A percentile compares a stretch with the other conserved stretches of the same genome.
Evolutionary conservation across 2,329 filamentous ascomycete genomes (phyloP).

Genomic region (Xylariales sp.): DNA sequence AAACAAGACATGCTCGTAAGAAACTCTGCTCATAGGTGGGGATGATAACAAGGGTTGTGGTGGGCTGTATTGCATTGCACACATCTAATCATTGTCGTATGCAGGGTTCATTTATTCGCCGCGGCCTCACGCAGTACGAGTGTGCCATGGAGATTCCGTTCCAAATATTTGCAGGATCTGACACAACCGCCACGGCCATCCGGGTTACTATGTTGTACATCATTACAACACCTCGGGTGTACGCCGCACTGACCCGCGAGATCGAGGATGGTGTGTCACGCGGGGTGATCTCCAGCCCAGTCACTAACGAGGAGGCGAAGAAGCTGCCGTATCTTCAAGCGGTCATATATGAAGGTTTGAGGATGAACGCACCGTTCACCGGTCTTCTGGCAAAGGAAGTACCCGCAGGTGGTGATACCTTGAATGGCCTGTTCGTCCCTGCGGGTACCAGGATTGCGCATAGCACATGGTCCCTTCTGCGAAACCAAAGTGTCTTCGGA

Average conservation of each 20-base stretch:
- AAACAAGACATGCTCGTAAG: constrained; percentile 5
- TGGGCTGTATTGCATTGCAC: no score
- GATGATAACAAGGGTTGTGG: neutral
- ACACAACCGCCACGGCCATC: constrained; percentile 48
- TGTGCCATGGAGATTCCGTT: constrained; percentile 31
- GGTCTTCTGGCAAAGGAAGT: constrained; percentile 7
- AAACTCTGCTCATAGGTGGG: neutral
- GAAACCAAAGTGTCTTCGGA: constrained; percentile 6
- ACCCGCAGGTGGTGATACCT: constrained; percentile 8
- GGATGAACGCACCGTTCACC: constrained; percentile 7
- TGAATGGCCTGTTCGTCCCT: constrained; percentile 7
- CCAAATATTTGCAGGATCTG: constrained; percentile 31
- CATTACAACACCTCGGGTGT: constrained; percentile 38
- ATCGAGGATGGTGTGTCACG: constrained; percentile 32
- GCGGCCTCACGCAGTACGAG: constrained; percentile 32
- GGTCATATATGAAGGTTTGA: constrained; percentile 10
- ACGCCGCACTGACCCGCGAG: constrained; percentile 38
- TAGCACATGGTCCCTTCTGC: constrained; percentile 6
- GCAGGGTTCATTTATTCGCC: constrained; percentile 34
- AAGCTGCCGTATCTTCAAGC: constrained; percentile 23
- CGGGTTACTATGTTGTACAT: constrained; percentile 45
- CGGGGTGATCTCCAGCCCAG: constrained; percentile 20
- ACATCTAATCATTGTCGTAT: neutral
- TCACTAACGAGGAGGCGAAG: constrained; percentile 20
- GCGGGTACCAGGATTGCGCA: constrained; percentile 6